Conservation (phyloP, 192 early-diverging fungal species). For the Chytriomyces confervae region DNA sequence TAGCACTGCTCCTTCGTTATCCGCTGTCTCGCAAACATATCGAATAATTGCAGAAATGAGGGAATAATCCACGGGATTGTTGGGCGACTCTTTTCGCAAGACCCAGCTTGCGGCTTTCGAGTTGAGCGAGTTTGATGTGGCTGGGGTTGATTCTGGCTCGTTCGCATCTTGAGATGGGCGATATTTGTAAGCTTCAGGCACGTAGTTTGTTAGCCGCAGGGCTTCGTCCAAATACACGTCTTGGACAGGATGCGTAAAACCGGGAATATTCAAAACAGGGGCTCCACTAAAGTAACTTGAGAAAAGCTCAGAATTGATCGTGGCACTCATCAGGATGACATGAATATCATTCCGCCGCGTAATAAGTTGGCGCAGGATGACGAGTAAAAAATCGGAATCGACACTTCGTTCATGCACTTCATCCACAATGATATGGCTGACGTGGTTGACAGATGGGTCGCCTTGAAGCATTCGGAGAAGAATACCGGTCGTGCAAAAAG, state of each 20-base stretch:
- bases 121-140: neutral
- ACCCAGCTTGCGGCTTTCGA: conserved; percentile 25
- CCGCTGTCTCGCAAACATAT: conserved; percentile 45
- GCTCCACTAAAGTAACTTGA: conserved; percentile 57
- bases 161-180: neutral
- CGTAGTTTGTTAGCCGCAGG: conserved; percentile 54
- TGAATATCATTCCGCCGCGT: conserved; percentile 55
- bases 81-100: conserved; percentile 27
- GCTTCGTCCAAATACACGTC: conserved; percentile 71
- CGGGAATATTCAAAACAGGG: conserved; percentile 63
- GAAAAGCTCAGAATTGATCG: conserved; percentile 65
- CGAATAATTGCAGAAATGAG: conserved; percentile 53
- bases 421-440: conserved; percentile 77
- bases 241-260: conserved; percentile 58
- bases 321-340: conserved; percentile 76
- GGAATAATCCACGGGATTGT: conserved; percentile 60
- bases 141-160: neutral
- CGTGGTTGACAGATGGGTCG: conserved; percentile 61
- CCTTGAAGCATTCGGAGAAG: conserved; percentile 72
- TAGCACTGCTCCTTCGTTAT: conserved; percentile 68
- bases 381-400: conserved; percentile 71
- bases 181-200: conserved; percentile 24
- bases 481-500: conserved; percentile 71
- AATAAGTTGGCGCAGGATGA: conserved; percentile 71
- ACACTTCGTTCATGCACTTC: conserved; percentile 79